Percentiles rank a stretch among this genome's conserved stretches.
These are phyloP conservation scores for Acorus gramineus DNA, from an alignment of 106 monocot species.

Conservation along the genomic window DNA sequence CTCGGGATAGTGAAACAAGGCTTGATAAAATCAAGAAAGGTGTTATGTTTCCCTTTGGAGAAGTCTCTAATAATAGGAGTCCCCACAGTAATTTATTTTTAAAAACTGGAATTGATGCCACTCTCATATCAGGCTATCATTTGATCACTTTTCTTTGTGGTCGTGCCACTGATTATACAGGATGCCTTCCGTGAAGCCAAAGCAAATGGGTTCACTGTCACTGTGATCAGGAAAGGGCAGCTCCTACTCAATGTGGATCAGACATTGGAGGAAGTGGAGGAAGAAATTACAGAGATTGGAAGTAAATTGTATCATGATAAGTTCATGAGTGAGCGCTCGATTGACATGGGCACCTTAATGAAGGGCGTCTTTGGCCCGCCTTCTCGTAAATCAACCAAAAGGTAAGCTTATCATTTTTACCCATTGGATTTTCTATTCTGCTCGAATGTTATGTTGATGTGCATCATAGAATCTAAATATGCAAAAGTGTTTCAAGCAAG, in stretches of 20 bases:
- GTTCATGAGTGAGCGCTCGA: constrained; percentile 51
- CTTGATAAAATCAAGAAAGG: no score
- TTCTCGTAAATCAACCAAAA: constrained; percentile 36
- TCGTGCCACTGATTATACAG: constrained; percentile 15
- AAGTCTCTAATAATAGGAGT: no score
- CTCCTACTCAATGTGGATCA: constrained; percentile 67
- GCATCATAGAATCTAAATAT: no score
- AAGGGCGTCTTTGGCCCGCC: constrained; percentile 32
- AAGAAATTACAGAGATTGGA: constrained; percentile 58
- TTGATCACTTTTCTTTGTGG: background rate
- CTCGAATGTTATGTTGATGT: no score
- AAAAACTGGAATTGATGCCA: no score
- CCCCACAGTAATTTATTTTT: no score
- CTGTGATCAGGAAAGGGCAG: constrained; percentile 65
- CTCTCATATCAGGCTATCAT: background rate
- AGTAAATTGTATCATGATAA: constrained; percentile 78
- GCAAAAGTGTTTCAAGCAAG: no score
- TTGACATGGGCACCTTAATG: constrained; percentile 44
- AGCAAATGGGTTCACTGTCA: constrained; percentile 57
- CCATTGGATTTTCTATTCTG: no score
- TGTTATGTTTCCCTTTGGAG: no score
- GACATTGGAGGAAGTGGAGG: constrained; percentile 77
- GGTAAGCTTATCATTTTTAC: constrained; percentile 7
- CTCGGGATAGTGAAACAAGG: no score
- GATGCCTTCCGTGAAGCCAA: constrained; percentile 80